These are phyloP conservation scores for Hortaea sp. DNA, from an alignment of 2,329 filamentous ascomycete genomes.

Conservation along the genomic window DNA sequence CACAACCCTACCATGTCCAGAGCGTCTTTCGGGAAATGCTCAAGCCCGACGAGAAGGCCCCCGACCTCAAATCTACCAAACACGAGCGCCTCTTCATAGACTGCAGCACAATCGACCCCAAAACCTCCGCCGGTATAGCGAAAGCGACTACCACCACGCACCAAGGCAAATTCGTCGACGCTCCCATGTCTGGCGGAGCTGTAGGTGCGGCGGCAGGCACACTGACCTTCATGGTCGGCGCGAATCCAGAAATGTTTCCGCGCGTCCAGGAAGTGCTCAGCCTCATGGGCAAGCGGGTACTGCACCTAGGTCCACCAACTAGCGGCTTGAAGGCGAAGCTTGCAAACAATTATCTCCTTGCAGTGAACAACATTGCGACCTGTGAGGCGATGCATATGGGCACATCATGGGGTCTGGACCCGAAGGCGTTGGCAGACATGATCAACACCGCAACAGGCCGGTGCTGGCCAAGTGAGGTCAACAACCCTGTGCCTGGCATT, in stretches of 20 bases:
- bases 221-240: conserved; percentile 91
- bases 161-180: conserved; percentile 76
- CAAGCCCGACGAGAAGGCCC: conserved; percentile 30
- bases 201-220: conserved; percentile 81
- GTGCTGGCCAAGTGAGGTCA: conserved; percentile 93
- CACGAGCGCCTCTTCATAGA: conserved; percentile 75
- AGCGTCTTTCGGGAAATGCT: conserved; percentile 72
- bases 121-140: conserved; percentile 70
- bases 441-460: conserved; percentile 90
- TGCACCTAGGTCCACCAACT: conserved; percentile 78
- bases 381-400: conserved; percentile 59
- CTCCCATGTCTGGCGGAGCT: conserved; percentile 93
- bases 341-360: conserved; percentile 93
- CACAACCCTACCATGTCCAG: conserved; percentile 79
- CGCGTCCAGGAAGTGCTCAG: conserved; percentile 60
- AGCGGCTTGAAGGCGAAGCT: conserved; percentile 84
- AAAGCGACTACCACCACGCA: conserved; percentile 55
- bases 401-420: conserved; percentile 51
- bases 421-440: conserved; percentile 64
- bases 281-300: conserved; percentile 75
- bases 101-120: conserved; percentile 90
- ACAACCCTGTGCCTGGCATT: conserved; percentile 87
- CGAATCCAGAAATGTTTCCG: conserved; percentile 49
- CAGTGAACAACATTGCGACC: conserved; percentile 76
- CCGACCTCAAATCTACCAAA: conserved; percentile 42